Evolutionary conservation across 2,329 filamentous ascomycete species (phyloP).

Genomic region (Sclerotinia nivalis): DNA sequence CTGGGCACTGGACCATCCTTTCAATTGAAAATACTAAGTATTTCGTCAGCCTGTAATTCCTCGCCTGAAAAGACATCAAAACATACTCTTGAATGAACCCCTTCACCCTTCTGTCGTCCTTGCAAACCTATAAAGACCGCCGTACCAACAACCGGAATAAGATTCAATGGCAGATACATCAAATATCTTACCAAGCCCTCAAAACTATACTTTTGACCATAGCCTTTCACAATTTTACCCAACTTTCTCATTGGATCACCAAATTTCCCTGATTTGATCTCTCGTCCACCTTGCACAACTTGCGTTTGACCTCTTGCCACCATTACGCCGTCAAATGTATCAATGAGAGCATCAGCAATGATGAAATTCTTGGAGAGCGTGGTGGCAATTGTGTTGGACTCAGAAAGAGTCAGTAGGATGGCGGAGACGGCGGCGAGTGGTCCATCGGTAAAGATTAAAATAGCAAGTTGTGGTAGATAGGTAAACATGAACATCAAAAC

Average conservation of each 20-base stretch:
- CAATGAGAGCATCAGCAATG: constrained; percentile 77
- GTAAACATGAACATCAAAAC: constrained; percentile 83
- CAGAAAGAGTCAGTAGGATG: constrained; percentile 64
- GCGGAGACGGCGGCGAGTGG: constrained; percentile 76
- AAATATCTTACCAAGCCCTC: constrained; percentile 63
- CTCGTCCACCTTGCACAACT: constrained; percentile 73
- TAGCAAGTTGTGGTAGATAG: constrained; percentile 79
- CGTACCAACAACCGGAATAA: constrained; percentile 87
- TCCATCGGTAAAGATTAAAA: constrained; percentile 82
- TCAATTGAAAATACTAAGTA: constrained; percentile 84
- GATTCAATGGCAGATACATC: constrained; percentile 87
- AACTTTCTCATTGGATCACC: constrained; percentile 55
- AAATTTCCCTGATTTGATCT: constrained; percentile 61
- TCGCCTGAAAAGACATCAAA: not conserved
- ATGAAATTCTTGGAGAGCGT: constrained; percentile 67
- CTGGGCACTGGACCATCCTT: constrained; percentile 71
- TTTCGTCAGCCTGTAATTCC: constrained; percentile 21
- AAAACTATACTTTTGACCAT: constrained; percentile 57
- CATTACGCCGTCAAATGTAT: constrained; percentile 81
- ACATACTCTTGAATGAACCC: constrained; percentile 56
- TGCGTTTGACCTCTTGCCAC: constrained; percentile 52
- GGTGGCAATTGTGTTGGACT: constrained; percentile 60
- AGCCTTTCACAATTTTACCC: constrained; percentile 58
- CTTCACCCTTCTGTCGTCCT: constrained; percentile 47
- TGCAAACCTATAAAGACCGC: constrained; percentile 77